These are phyloP conservation scores for Candida glaebosa DNA, from an alignment of 805 yeast genomes.

Conservation along the genomic window DNA sequence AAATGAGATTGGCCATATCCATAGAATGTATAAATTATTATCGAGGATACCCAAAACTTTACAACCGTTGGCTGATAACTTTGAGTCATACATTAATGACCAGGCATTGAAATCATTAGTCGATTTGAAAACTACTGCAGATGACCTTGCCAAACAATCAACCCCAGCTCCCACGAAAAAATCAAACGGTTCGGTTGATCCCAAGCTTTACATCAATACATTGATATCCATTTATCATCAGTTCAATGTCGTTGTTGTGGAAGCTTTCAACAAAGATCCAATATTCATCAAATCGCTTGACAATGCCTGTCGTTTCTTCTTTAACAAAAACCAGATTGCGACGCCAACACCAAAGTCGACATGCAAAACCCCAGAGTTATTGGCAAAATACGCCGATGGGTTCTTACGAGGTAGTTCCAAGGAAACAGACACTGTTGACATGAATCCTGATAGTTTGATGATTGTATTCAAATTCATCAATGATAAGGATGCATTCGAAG, in stretches of 20 bases:
- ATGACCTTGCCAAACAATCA: constrained; percentile 13
- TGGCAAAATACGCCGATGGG: constrained; percentile 86
- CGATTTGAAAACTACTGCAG: constrained; percentile 41
- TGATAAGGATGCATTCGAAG: constrained; percentile 94
- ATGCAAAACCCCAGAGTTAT: constrained; percentile 87
- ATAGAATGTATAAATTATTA: constrained; percentile 72
- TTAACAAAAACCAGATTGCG: constrained; percentile 81
- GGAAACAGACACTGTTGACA: constrained; percentile 64
- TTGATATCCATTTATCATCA: constrained; percentile 66
- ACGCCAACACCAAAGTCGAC: constrained; percentile 52
- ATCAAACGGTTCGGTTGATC: constrained; percentile 45
- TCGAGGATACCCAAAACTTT: constrained; percentile 77
- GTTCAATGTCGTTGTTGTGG: constrained; percentile 60
- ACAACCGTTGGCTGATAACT: constrained; percentile 69
- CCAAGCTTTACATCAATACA: constrained; percentile 76
- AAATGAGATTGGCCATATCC: constrained; percentile 66
- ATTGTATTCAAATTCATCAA: constrained; percentile 81
- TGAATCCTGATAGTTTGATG: constrained; percentile 84
- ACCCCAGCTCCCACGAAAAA: constrained; percentile 11
- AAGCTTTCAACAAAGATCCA: constrained; percentile 69
- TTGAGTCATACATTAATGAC: constrained; percentile 66
- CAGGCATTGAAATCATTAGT: constrained; percentile 50
- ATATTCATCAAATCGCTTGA: constrained; percentile 85
- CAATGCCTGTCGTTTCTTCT: constrained; percentile 79
- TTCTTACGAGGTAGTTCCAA: constrained; percentile 73